Evolutionary conservation across 352 stramenopile species (phyloP), one percentile per base, ranked within the genome.

Genomic region (Plasmopara viticola): DNA sequence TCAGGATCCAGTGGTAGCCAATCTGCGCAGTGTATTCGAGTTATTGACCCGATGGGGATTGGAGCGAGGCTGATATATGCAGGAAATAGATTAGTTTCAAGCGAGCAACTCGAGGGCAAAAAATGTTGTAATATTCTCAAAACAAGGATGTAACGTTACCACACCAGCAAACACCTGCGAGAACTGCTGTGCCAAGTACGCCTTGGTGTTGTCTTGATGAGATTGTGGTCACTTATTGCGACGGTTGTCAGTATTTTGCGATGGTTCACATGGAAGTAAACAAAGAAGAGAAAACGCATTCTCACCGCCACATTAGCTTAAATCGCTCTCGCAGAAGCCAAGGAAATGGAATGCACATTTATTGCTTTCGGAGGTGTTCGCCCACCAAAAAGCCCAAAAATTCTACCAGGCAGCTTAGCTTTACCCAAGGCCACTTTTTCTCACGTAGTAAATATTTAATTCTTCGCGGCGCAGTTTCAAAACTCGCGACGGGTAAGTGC

Each of bases 201-300:
- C 8, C 5, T 14, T 44, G 47, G n/a, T 12, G 4, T 30, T 18
- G 17, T 39, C 30, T 45, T 14, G 30, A 39, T 48, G n/a, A 6
- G 1, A 5, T 37, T 39, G n/a, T 29, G 15, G 5, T 46, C 18
- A 53, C 52, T 39, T 37, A 30, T n/a, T 3, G 9, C 15, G 31
- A 30, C 14, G 6, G 9, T 43, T 56, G 20, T 18, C 35, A 88
- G 74, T 87, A 76, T 54, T 90, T 86, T 58, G 71, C 66, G 17
- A 68, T 90, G 63, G 79, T 87, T 60, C 64, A 68, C 45, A 78
- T 87, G 63, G 65, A 72, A 6, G 72, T 87, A 41, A 90, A 87
- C 61, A 90, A 90, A 59, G 79, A 84, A 45, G 76, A 90, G 59
- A 90, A 87, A 76, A 87, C 76, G 9, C 79, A 90, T 42, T 76